Base-by-base conservation (phyloP, 176 grass and related monocot genomes). In the Oryza brachyantha region DNA sequence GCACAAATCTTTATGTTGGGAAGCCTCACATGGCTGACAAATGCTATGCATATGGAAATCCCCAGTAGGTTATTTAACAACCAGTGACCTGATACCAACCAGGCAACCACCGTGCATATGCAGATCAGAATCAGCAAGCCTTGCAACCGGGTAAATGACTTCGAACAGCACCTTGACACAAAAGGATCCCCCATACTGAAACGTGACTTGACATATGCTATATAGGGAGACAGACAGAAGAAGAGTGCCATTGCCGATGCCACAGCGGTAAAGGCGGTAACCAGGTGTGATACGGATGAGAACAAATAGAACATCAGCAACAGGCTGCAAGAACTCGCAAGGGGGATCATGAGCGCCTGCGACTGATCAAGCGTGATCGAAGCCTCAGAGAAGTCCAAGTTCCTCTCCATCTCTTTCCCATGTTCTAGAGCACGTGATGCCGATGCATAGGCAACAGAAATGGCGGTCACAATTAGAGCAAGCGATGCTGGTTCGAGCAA, bases 1-100 rank as follows among this genome's bases (percentile, higher is more conserved):
- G 90, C 78, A 29, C 90, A 99, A n/a, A 99, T 91, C 81, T 99
- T 95, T 75, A 99, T 93, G 87, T 99, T 99, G 41, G 96, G 96
- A 16, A 99, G 81, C 62, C 96, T 84, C 62, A 99, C 96, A 87
- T 99, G 96, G 68, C 92, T 95, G 77, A 99, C 96, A 76, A 95
- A 99, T 27, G 96, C 90, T 38, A 95, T 89, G 75, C 96, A 99
- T 77, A 99, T 95, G 63, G 85, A 95, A 64, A 95, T 89, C 7
- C 96, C 96, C 35, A 99, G 75, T 10, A 94, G 1, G 42, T 99
- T 99, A 70, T 99, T 99, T 16, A 99, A 73, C 69, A 99, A 34
- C 96, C 96, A 99, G 86, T 99, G 89, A 55, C 96, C 96, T 61
- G 96, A 89, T 37, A 99, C 84, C 50, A 99, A 34, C 96, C 96